Evolutionary conservation across 2,329 filamentous ascomycete genomes (phyloP).

Genomic region (Hansfordia pulvinata): DNA sequence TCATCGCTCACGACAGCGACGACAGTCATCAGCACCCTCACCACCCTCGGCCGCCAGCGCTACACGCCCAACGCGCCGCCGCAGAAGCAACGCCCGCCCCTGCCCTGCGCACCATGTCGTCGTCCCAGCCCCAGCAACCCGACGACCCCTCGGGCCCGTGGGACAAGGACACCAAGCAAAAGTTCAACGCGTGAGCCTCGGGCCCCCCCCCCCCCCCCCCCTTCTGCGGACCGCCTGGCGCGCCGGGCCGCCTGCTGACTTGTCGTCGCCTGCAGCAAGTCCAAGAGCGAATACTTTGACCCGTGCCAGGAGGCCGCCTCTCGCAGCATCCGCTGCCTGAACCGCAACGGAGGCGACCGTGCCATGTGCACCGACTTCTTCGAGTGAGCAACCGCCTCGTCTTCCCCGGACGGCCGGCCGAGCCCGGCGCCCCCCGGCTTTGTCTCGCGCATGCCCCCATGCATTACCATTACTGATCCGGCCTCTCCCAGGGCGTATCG

Average conservation of each 20-base stretch:
- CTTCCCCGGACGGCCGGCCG: too few species aligned
- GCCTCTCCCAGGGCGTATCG: slow-evolving; percentile 59
- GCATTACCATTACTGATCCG: slow-evolving; percentile 3
- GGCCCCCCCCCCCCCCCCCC: background rate
- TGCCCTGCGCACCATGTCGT: slow-evolving; percentile 7
- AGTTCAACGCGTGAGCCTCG: too few species aligned
- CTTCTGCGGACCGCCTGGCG: slow-evolving; percentile 1
- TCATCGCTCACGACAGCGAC: too few species aligned
- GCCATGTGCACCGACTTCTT: slow-evolving; percentile 94
- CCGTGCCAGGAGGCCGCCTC: slow-evolving; percentile 89
- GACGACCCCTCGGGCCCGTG: slow-evolving; percentile 27
- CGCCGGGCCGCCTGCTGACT: background rate
- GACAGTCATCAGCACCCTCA: too few species aligned
- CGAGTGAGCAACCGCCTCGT: slow-evolving; percentile 51
- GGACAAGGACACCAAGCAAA: slow-evolving; percentile 44
- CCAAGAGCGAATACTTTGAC: slow-evolving; percentile 80
- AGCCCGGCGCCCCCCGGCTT: background rate
- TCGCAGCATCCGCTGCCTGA: slow-evolving; percentile 74
- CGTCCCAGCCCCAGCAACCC: slow-evolving; percentile 8
- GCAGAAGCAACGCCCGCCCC: too few species aligned
- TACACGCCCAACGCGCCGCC: too few species aligned
- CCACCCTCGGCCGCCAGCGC: too few species aligned
- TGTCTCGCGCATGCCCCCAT: too few species aligned
- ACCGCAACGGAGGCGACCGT: slow-evolving; percentile 75
- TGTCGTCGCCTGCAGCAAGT: slow-evolving; percentile 47